phyloP scores from a whole-genome alignment of 2,329 filamentous ascomycete genomes.

The Coleophoma crateriformis region DNA sequence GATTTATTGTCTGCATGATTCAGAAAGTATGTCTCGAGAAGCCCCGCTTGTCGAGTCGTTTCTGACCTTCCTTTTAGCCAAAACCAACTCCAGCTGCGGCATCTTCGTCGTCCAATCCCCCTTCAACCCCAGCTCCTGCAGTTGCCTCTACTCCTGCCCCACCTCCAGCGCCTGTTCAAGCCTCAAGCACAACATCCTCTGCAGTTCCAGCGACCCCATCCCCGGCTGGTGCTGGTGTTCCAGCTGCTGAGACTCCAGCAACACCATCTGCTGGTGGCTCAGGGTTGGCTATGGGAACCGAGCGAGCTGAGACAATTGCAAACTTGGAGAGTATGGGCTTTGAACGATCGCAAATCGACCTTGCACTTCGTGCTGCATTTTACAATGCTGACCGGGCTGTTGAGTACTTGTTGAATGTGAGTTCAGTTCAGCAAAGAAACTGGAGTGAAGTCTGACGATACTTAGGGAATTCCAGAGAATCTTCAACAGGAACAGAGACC shows the following conservation, averaged over 20 bases:
- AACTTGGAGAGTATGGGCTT: slow-evolving; percentile 99
- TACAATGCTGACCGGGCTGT: slow-evolving; percentile 97
- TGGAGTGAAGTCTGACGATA: slow-evolving; percentile 7
- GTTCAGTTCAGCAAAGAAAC: slow-evolving; percentile 24
- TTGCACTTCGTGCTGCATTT: slow-evolving; percentile 92
- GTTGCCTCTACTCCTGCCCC: slow-evolving; percentile 49
- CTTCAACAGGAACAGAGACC: slow-evolving; percentile 64
- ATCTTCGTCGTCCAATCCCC: slow-evolving; percentile 49
- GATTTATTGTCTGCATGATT: slow-evolving; percentile 97
- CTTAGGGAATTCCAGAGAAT: slow-evolving; percentile 83
- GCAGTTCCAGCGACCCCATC: slow-evolving; percentile 43
- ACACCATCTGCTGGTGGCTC: slow-evolving; percentile 62
- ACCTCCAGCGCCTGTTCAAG: slow-evolving; percentile 56
- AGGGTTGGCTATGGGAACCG: slow-evolving; percentile 78
- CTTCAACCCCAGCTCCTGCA: slow-evolving; percentile 60
- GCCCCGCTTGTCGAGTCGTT: background rate
- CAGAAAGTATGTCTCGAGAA: slow-evolving; percentile 64
- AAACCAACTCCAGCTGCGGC: slow-evolving; percentile 52
- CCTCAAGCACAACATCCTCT: slow-evolving; percentile 45
- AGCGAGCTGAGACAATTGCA: slow-evolving; percentile 74
- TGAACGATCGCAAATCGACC: slow-evolving; percentile 78
- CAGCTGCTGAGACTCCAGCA: slow-evolving; percentile 33
- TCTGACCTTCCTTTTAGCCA: slow-evolving; percentile 45
- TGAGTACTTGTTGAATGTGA: slow-evolving; percentile 85
- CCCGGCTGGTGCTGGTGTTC: slow-evolving; percentile 36